Conservation (phyloP, 148 eudicot genomes). For the Rhododendron ovatum region DNA sequence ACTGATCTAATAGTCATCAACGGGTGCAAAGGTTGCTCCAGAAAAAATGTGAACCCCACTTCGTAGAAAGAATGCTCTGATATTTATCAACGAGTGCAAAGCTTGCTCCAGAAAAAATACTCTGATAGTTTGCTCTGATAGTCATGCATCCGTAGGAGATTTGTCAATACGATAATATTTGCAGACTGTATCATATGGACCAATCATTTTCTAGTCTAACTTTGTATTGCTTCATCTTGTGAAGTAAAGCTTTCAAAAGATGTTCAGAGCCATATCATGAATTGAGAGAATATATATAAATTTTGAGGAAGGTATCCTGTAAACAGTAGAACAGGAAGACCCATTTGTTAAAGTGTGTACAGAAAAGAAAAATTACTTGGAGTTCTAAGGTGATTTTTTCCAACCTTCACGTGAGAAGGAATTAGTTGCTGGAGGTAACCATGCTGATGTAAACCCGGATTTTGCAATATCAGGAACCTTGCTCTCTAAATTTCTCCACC, state of each 20-base stretch:
- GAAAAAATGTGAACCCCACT: no score
- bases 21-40: no score
- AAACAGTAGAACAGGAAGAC: not conserved
- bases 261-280: constrained; percentile 82
- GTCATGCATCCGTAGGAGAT: not conserved
- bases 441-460: constrained; percentile 82
- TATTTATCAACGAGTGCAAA: no score
- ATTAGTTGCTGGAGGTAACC: constrained; percentile 85
- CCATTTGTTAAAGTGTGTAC: not conserved
- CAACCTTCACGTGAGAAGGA: constrained; percentile 80
- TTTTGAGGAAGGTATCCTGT: constrained; percentile 94
- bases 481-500: constrained; percentile 77
- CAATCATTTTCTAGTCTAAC: constrained; percentile 32
- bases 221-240: constrained; percentile 68
- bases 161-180: not conserved
- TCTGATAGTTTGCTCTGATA: no score
- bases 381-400: constrained; percentile 2
- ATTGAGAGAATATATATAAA: constrained; percentile 77
- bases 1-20: no score
- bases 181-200: not conserved
- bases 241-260: constrained; percentile 58
- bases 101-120: no score
- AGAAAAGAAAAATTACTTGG: not conserved
- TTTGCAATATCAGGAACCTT: constrained; percentile 76
- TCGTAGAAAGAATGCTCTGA: no score